Evolutionary conservation across 768 basidiomycete species (phyloP), one percentile per base, ranked within the genome.

Genomic region (Rhodocollybia butyracea): DNA sequence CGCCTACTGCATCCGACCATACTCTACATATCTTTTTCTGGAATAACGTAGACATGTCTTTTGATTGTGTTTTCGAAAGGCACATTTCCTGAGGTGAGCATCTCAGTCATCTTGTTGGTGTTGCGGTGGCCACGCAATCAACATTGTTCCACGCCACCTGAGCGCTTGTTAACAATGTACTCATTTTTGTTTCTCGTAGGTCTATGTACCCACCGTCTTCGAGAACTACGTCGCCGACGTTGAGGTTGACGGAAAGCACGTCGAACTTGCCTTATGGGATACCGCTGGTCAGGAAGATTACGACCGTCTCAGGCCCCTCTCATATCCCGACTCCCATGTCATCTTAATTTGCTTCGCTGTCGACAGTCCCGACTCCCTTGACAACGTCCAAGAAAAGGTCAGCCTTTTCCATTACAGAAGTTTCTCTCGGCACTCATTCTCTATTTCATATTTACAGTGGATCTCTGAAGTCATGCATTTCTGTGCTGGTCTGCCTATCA

Each of bases 311-410:
- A 85, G 97, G 59, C 97, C 97, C 58, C 84, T 99, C 68, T 92
- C 89, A 65, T 99, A 99, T 76, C 96, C 96, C 55, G 96, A 98
- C 76, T 95, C 94, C n/a, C 95, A 99, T 70, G 95, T 99, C 73
- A 98, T 99, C 77, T 84, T 98, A 63, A 97, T 99, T 75, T 98
- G 96, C 73, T 99, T 97, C 72, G 94, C 97, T 40, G 86, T 98
- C 63, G 97, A 99, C 79, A 94, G 91, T 51, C 95, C 95, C 31
- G 95, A 98, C 72, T 98, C 95, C 46, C 80, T 99, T 61, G 97
- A 97, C 76, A 99, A 99, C 84, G 97, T 99, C 29, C 94, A 98
- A 80, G 97, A 99, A 80, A 98, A 98, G 91, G 97, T 91, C 39
- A 57, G 85, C 78, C 8, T 2, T 40, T 10, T 27, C 8, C 13